Base-by-base conservation (phyloP, 495 filamentous ascomycete species). In the Ascobolus immersus region DNA sequence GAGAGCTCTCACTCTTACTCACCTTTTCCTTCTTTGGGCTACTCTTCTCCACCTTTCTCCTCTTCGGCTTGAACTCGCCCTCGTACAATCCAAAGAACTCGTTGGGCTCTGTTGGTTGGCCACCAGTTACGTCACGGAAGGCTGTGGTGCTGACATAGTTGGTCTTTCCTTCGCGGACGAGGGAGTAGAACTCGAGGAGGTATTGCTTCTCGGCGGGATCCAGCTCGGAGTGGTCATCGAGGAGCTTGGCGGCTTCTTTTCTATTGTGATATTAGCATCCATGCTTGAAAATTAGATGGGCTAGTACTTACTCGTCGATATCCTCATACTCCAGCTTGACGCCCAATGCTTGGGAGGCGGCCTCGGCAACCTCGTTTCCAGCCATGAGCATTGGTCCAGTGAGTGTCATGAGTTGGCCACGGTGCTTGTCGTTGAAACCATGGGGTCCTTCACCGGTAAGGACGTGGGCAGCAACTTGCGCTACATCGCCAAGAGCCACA, bases 81-180 rank as follows among this genome's bases (percentile, higher is more conserved):
- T 48, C 42, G 46, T 67, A 64, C 11, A 48, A 44, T 21, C 57
- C 56, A 48, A 67, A 68, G 41, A 67, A 68, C 5, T 64, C 61
- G 3, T 51, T 44, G 0, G 56, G 57, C 47, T 61, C 48, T 20
- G 55, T 57, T 0, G 64, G 57, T 32, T 61, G 53, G 14, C 47
- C 34, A n/a, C 58, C 61, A 1, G 65, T 65, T 9, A 66, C 51
- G 32, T 65, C 54, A 26, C 62, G 58, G 44, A 66, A 68, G 0
- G 62, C 56, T 3, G 53, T 54, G 0, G 64, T 69, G 8, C 64
- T 54, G 38, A 68, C 60, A 43, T 67, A 67, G 48, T 67, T 67
- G 0, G 64, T 65, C 51, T 65, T 67, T 7, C 65, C 65, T 38
- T 65, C 65, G 14, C 61, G 50, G 3, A 67, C 65, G 10, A 69